These are phyloP conservation scores for Candida ovalis DNA, from an alignment of 805 yeast genomes.

Conservation along the genomic window DNA sequence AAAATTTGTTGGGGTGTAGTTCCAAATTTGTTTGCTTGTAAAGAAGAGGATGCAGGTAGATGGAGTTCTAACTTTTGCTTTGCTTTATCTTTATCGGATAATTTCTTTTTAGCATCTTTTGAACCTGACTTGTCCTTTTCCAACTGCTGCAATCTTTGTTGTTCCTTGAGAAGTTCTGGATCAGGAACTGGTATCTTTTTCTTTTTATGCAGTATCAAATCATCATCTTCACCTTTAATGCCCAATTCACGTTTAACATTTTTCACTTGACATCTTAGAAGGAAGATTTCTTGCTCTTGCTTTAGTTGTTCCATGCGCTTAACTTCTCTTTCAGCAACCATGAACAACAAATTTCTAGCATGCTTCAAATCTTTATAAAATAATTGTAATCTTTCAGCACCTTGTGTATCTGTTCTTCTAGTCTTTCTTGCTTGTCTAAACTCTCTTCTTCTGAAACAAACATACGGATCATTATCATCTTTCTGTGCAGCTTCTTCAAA, in stretches of 20 bases:
- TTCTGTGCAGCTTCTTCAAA: constrained; percentile 79
- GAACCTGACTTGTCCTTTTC: constrained; percentile 16
- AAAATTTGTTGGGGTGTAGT: constrained; percentile 2
- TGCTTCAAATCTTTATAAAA: constrained; percentile 73
- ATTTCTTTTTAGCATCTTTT: constrained; percentile 19
- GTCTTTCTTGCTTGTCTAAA: constrained; percentile 95
- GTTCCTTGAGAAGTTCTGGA: constrained; percentile 14
- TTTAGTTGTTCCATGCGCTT: constrained; percentile 58
- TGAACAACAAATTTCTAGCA: constrained; percentile 64
- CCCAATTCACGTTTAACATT: constrained; percentile 69
- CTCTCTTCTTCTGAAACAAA: constrained; percentile 93
- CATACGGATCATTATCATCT: constrained; percentile 92
- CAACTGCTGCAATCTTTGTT: constrained; percentile 5
- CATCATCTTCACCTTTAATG: constrained; percentile 81
- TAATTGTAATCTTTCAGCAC: constrained; percentile 75
- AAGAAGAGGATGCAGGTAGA: constrained; percentile 1
- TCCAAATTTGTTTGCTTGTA: neutral
- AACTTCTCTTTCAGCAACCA: constrained; percentile 73
- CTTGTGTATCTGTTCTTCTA: constrained; percentile 87
- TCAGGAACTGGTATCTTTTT: constrained; percentile 39
- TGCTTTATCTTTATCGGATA: constrained; percentile 16
- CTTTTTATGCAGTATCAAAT: constrained; percentile 72
- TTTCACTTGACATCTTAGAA: constrained; percentile 69
- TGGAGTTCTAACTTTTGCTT: neutral
- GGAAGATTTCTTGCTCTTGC: constrained; percentile 64